phyloP scores from a whole-genome alignment of 495 filamentous ascomycete genomes.

The Daldinia caldariorum region DNA sequence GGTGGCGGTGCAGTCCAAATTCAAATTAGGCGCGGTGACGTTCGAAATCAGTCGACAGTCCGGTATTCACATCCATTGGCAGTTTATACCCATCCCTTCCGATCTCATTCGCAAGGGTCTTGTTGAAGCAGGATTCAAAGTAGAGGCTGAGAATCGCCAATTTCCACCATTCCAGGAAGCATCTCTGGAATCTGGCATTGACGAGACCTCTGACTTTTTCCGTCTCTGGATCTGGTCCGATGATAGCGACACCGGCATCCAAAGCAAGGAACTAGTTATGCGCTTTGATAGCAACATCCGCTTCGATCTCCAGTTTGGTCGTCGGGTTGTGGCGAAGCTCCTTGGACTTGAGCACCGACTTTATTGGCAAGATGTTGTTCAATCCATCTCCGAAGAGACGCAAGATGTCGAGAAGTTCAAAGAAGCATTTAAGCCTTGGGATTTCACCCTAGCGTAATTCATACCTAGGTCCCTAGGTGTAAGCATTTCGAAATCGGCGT shows the following conservation, averaged over 20 bases:
- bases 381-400: constrained; percentile 79
- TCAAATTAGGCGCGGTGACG: constrained; percentile 79
- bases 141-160: constrained; percentile 79
- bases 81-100: constrained; percentile 82
- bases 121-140: constrained; percentile 84
- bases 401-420: constrained; percentile 84
- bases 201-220: constrained; percentile 77
- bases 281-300: constrained; percentile 57
- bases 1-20: constrained; percentile 62
- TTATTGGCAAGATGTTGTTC: constrained; percentile 84
- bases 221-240: constrained; percentile 81
- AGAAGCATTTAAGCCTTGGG: constrained; percentile 83
- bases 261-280: constrained; percentile 61
- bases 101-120: constrained; percentile 71
- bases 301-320: constrained; percentile 71
- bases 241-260: constrained; percentile 52
- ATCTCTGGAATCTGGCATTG: constrained; percentile 47
- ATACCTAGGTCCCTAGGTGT: too few species aligned
- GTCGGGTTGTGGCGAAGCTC: constrained; percentile 87
- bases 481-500: constrained; percentile 40
- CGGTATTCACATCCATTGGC: constrained; percentile 92
- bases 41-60: constrained; percentile 85
- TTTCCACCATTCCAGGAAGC: constrained; percentile 66
- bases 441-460: constrained; percentile 66
- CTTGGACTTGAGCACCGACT: constrained; percentile 76